These are phyloP conservation scores for Pseudogymnoascus sp. DNA, from an alignment of 2,329 filamentous ascomycete genomes.

Conservation along the genomic window DNA sequence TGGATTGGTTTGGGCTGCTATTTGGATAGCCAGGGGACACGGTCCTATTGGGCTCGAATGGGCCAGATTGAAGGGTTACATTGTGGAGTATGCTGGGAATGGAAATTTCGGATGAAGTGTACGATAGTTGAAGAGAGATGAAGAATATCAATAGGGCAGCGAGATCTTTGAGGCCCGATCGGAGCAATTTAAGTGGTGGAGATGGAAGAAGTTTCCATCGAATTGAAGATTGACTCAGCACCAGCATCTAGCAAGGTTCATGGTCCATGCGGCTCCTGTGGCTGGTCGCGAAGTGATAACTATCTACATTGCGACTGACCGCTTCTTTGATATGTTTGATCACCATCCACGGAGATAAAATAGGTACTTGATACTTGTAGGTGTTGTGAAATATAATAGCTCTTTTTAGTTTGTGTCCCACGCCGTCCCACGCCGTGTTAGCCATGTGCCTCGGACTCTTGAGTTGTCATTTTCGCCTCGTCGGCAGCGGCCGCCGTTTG, in stretches of 20 bases:
- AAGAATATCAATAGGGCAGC: neutral
- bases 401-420: neutral
- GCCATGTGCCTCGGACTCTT: neutral
- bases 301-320: neutral
- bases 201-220: neutral
- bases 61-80: conserved; percentile 1
- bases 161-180: neutral
- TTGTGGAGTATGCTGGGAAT: neutral
- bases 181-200: neutral
- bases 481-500: neutral
- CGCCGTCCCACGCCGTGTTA: neutral
- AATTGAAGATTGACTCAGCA: neutral
- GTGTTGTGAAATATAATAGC: neutral
- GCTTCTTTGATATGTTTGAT: conserved; percentile 1
- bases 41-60: neutral
- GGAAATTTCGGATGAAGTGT: neutral
- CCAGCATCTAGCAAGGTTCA: neutral
- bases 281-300: neutral
- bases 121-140: neutral
- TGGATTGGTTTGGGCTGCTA: neutral
- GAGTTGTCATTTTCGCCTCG: neutral
- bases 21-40: neutral
- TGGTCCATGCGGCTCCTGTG: neutral
- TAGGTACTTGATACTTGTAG: conserved; percentile 4
- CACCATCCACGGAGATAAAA: neutral